Evolutionary conservation across 352 stramenopile genomes (phyloP).

Genomic region (Pythium sukuiense): DNA sequence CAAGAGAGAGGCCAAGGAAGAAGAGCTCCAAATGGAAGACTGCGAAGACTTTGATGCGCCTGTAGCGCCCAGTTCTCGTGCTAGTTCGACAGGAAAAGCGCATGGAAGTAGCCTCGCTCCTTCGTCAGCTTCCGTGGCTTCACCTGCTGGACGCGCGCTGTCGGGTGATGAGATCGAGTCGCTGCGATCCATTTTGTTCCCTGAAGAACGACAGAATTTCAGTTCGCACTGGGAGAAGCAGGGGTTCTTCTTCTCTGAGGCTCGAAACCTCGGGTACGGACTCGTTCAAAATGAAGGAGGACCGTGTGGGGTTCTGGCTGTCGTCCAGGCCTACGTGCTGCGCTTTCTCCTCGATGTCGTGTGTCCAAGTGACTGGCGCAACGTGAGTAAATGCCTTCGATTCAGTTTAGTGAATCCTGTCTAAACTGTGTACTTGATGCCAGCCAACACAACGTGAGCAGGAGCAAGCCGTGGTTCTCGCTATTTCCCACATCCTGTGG

Average conservation of each 20-base stretch:
- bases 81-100: background rate
- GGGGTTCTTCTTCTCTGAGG: constrained; percentile 69
- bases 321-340: constrained; percentile 92
- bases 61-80: background rate
- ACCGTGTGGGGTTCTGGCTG: constrained; percentile 94
- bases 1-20: background rate
- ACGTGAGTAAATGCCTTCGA: constrained; percentile 36
- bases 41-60: constrained; percentile 44
- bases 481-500: constrained; percentile 66
- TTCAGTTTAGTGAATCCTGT: background rate
- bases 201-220: constrained; percentile 51
- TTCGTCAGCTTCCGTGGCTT: background rate
- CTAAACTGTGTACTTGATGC: constrained; percentile 27
- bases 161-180: constrained; percentile 46
- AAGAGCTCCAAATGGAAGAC: constrained; percentile 51
- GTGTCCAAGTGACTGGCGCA: constrained; percentile 50
- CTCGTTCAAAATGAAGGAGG: constrained; percentile 93
- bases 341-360: constrained; percentile 57
- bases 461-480: constrained; percentile 43
- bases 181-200: constrained; percentile 64
- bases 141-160: constrained; percentile 17
- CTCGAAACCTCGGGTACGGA: constrained; percentile 74
- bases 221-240: constrained; percentile 72
- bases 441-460: constrained; percentile 48
- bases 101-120: background rate